phyloP scores from a whole-genome alignment of 179 eudicot species.

The Spinacia oleracea region DNA sequence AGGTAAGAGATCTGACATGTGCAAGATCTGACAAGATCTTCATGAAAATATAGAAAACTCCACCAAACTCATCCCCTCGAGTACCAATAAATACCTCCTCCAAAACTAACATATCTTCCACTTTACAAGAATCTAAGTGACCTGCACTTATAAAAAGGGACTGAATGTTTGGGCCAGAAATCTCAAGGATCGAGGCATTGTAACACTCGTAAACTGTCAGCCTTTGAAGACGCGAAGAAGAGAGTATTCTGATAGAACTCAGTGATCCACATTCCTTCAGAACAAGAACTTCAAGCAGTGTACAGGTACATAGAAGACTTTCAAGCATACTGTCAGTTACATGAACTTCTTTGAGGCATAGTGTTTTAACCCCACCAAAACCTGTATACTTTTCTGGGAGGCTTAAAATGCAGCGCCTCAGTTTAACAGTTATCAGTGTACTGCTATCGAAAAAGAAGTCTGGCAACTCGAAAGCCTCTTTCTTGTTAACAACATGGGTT shows the following conservation, averaged over 20 bases:
- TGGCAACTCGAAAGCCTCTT: conserved; percentile 35
- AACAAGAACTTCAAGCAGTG: conserved; percentile 27
- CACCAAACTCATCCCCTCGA: conserved; percentile 46
- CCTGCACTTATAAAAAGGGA: conserved; percentile 38
- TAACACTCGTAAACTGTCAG: conserved; percentile 42
- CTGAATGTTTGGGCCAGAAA: conserved; percentile 32
- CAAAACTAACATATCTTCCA: conserved; percentile 23
- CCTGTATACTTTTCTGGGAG: conserved; percentile 25
- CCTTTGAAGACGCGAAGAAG: conserved; percentile 19
- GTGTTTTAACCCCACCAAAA: conserved; percentile 23
- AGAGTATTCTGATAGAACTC: conserved; percentile 25
- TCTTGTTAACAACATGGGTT: conserved; percentile 23
- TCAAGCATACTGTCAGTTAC: conserved; percentile 34
- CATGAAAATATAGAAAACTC: conserved; percentile 37
- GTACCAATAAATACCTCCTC: conserved; percentile 42
- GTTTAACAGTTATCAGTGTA: conserved; percentile 21
- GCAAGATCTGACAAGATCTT: conserved; percentile 30
- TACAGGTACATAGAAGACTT: conserved; percentile 23
- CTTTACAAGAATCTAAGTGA: conserved; percentile 29
- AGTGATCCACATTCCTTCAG: conserved; percentile 36
- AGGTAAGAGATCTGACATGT: conserved; percentile 32
- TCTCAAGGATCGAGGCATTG: conserved; percentile 33
- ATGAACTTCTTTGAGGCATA: conserved; percentile 34
- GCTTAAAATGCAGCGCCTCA: conserved; percentile 32
- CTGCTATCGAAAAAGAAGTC: conserved; percentile 24